phyloP scores from a whole-genome alignment of 1,284 basidiomycete species.

The Taiwanofungus camphoratus region DNA sequence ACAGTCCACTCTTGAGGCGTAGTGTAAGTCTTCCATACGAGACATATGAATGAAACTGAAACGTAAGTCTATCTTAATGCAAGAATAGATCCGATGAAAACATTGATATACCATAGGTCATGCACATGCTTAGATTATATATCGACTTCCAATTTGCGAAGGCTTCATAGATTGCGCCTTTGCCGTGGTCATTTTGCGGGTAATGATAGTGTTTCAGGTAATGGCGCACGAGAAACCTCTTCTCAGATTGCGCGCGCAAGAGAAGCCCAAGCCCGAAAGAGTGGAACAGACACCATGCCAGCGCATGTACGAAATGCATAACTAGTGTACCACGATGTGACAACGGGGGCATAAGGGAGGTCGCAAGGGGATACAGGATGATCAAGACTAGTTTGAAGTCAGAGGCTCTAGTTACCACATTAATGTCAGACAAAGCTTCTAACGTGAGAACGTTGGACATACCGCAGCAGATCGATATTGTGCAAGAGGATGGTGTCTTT shows the following conservation, averaged over 20 bases:
- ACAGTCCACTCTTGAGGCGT: slow-evolving; percentile 82
- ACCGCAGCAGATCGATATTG: slow-evolving; percentile 86
- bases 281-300: slow-evolving; percentile 86
- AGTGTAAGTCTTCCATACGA: slow-evolving; percentile 86
- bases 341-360: slow-evolving; percentile 40
- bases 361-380: slow-evolving; percentile 47
- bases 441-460: slow-evolving; percentile 21
- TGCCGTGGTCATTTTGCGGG: slow-evolving; percentile 49
- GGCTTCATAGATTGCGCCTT: slow-evolving; percentile 82
- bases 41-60: slow-evolving; percentile 71
- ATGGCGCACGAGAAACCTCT: slow-evolving; percentile 89
- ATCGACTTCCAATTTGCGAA: slow-evolving; percentile 93
- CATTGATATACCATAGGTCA: slow-evolving; percentile 78
- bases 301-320: slow-evolving; percentile 78
- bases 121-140: slow-evolving; percentile 90
- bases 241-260: slow-evolving; percentile 79
- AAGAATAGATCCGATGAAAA: background rate
- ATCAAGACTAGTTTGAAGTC: slow-evolving; percentile 65
- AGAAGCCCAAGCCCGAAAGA: slow-evolving; percentile 84
- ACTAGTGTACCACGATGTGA: slow-evolving; percentile 40
- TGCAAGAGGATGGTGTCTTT: slow-evolving; percentile 80
- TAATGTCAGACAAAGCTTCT: slow-evolving; percentile 4
- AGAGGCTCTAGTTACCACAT: slow-evolving; percentile 39
- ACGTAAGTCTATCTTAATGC: background rate
- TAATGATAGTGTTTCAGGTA: slow-evolving; percentile 92